Conservation (phyloP, 352 stramenopile genomes). For the Halophytophthora batemanensis region DNA sequence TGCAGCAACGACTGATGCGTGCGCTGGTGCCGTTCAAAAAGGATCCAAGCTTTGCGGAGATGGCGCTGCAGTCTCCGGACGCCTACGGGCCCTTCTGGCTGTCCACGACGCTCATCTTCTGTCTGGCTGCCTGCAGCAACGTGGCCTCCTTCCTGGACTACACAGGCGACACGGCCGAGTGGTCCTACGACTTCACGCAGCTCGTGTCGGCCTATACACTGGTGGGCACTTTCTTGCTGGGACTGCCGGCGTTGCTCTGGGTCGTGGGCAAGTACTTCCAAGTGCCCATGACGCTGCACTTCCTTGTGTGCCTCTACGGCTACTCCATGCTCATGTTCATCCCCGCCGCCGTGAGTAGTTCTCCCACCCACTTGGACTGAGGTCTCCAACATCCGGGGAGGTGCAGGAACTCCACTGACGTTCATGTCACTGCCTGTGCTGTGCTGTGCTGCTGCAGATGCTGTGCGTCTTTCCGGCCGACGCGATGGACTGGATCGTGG, state of each 20-base stretch:
- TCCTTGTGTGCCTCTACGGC: constrained; percentile 81
- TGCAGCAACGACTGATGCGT: constrained; percentile 70
- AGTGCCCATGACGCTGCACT: constrained; percentile 73
- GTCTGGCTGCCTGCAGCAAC: constrained; percentile 82
- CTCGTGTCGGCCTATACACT: constrained; percentile 76
- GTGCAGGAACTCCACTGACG: not conserved
- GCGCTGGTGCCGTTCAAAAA: constrained; percentile 85
- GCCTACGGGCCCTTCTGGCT: constrained; percentile 86
- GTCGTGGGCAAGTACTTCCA: constrained; percentile 74
- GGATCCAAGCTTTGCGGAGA: constrained; percentile 73
- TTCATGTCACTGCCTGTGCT: not conserved
- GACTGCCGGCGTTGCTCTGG: constrained; percentile 75
- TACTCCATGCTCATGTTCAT: constrained; percentile 86
- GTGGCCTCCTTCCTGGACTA: constrained; percentile 81
- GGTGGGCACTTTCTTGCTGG: constrained; percentile 74
- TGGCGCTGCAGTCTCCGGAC: constrained; percentile 55
- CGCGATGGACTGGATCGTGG: constrained; percentile 75
- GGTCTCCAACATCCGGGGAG: not conserved
- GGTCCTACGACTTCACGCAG: constrained; percentile 82
- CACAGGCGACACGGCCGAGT: constrained; percentile 48
- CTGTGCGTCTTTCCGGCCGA: constrained; percentile 72
- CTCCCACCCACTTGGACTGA: too few relatives aligned
- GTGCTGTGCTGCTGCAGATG: too few relatives aligned
- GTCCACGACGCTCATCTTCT: constrained; percentile 85
- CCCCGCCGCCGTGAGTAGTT: constrained; percentile 53